These are phyloP conservation scores for Clarireedia homoeocarpa DNA, from an alignment of 2,329 filamentous ascomycete genomes.

Conservation along the genomic window DNA sequence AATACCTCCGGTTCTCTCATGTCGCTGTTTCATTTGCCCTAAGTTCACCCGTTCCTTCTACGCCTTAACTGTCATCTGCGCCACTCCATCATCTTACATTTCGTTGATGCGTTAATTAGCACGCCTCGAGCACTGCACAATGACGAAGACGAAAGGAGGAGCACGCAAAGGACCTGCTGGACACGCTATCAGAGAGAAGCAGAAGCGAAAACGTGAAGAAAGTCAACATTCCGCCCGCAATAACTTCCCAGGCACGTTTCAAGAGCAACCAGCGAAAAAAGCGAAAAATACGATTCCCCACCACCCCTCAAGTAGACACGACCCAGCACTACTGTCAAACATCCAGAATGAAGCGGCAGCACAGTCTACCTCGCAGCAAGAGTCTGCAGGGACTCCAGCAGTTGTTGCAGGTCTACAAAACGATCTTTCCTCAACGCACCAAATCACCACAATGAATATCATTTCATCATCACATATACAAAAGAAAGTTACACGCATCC, in stretches of 20 bases:
- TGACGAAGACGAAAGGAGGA: not conserved
- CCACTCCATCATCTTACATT: no score
- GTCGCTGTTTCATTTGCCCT: no score
- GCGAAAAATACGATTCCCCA: not conserved
- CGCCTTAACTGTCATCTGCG: not conserved
- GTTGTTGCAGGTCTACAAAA: not conserved
- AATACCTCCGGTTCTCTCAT: not conserved
- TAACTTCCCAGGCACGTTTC: constrained; percentile 5
- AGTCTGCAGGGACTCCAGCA: not conserved
- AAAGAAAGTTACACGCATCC: constrained; percentile 27
- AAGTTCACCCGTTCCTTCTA: not conserved
- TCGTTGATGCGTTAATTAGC: no score
- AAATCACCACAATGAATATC: constrained; percentile 45
- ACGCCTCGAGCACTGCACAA: not conserved
- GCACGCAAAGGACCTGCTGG: not conserved
- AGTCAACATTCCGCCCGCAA: not conserved
- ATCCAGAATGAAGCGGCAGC: not conserved
- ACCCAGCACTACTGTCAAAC: not conserved
- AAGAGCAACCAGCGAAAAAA: constrained; percentile 6
- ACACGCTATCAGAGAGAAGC: not conserved
- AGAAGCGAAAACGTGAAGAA: constrained; percentile 6
- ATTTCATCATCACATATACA: constrained; percentile 52
- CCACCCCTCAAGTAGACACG: not conserved
- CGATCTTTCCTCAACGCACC: constrained; percentile 33
- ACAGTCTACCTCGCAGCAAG: not conserved